Base-by-base conservation (phyloP, 1,284 basidiomycete species). In the Cystobasidium sp. region DNA sequence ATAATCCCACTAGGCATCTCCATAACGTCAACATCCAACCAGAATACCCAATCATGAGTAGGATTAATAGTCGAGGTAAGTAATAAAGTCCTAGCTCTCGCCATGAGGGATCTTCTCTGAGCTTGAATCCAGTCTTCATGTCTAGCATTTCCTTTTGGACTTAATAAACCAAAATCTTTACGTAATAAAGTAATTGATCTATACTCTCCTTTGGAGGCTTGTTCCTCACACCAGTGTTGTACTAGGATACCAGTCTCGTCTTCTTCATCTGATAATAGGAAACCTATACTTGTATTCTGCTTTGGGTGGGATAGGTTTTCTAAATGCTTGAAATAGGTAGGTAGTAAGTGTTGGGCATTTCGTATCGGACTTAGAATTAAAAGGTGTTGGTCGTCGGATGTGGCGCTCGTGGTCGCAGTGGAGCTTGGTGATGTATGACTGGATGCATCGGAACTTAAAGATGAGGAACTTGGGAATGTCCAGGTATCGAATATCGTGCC, bases 41-140 rank as follows among this genome's bases (percentile, higher is more conserved):
- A 77, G 46, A 77, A 74, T 4, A 76, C 77, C 77, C 77, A 77
- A 39, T 77, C 77, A 31, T 75, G 61, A 31, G 46, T 53, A 7
- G 75, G 75, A n/a, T 68, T 52, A 3, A 77, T 53, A 16, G 75
- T 75, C 16, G 75, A 75, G 37, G 71, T 75, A 18, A 77, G 58
- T 5, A 77, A 68, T 24, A 61, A 49, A 12, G 77, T 70, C 24
- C 77, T 68, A 20, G 77, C 75, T 58, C 70, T 75, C 9, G 75
- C 77, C 74, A 77, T 76, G 31, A 77, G 31, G 10, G 73, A 39
- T 37, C 76, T 74, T 46, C 77, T 62, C 16, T 72, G 65, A 20
- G 46, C 49, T 55, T 77, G 77, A 14, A 68, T 20, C 75, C 66
- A 76, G 22, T 44, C 20, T 14, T 49, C 44, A 70, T 77, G 77